Percentiles rank a stretch among this genome's conserved stretches.
Evolutionary conservation across 2,329 filamentous ascomycete genomes (phyloP).

Genomic region (Botrytis pseudocinerea): DNA sequence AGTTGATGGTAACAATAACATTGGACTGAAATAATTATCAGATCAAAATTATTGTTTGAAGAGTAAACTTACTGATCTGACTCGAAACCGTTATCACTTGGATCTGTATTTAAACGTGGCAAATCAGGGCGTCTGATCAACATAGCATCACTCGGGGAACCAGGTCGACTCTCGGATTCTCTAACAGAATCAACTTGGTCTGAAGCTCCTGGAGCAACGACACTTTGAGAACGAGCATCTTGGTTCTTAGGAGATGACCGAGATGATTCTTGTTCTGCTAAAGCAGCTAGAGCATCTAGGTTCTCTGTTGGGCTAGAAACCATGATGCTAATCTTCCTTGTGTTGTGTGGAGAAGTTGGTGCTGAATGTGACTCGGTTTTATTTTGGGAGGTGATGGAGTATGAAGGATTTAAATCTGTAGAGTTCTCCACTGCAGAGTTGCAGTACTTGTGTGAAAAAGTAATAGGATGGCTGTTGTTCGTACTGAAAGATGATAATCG

Average conservation of each 20-base stretch:
- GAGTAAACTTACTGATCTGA: constrained; percentile 31
- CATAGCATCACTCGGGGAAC: constrained; percentile 41
- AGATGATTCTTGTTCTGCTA: constrained; percentile 32
- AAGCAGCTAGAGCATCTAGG: constrained; percentile 33
- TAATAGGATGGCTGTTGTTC: constrained; percentile 29
- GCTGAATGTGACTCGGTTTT: constrained; percentile 14
- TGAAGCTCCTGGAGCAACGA: constrained; percentile 10
- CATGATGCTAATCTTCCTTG: background rate
- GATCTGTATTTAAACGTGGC: constrained; percentile 32
- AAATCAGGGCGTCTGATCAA: constrained; percentile 37
- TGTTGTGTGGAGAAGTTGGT: constrained; percentile 17
- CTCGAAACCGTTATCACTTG: constrained; percentile 24
- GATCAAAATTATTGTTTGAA: constrained; percentile 1
- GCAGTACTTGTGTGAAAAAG: background rate
- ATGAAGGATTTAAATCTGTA: constrained; percentile 7
- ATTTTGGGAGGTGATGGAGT: background rate
- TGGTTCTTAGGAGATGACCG: constrained; percentile 2
- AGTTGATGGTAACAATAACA: background rate
- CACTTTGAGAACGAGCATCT: constrained; percentile 12
- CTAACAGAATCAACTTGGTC: background rate
- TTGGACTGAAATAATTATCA: background rate
- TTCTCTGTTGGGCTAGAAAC: constrained; percentile 34
- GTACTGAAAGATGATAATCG: constrained; percentile 42
- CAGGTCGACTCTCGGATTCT: constrained; percentile 21
- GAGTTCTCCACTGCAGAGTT: constrained; percentile 5